A percentile compares a stretch with the other conserved stretches of the same genome.
These are phyloP conservation scores for Podaxis pistillaris DNA, from an alignment of 768 basidiomycete genomes.

Conservation along the genomic window DNA sequence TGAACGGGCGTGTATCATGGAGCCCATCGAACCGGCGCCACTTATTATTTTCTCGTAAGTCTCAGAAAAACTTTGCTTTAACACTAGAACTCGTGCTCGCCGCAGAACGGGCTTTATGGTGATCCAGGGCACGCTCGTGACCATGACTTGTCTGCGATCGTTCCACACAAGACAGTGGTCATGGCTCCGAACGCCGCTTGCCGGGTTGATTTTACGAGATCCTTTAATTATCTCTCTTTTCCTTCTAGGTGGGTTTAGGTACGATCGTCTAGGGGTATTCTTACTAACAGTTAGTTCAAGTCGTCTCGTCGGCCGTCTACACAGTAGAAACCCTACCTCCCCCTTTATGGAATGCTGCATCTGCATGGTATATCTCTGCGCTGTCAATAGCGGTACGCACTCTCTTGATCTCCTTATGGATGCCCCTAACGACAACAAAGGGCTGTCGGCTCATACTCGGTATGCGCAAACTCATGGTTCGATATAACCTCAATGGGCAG, in stretches of 20 bases:
- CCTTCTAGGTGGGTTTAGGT: constrained; percentile 2
- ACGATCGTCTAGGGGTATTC: no score
- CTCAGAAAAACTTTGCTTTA: background rate
- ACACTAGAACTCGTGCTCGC: background rate
- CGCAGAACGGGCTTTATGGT: background rate
- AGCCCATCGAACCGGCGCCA: background rate
- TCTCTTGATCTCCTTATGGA: background rate
- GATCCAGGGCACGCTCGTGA: constrained; percentile 2
- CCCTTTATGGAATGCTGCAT: constrained; percentile 13
- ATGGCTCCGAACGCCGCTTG: constrained; percentile 10
- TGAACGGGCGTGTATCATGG: background rate
- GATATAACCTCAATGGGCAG: background rate
- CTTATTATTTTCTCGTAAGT: constrained; percentile 11
- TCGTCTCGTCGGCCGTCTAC: constrained; percentile 13
- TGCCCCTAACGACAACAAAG: background rate
- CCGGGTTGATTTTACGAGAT: constrained; percentile 12
- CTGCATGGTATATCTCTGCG: constrained; percentile 18
- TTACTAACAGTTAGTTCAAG: background rate
- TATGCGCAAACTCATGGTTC: constrained; percentile 8
- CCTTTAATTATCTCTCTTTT: constrained; percentile 10
- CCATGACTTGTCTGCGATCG: constrained; percentile 4
- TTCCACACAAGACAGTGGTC: constrained; percentile 9
- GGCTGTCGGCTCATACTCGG: constrained; percentile 18
- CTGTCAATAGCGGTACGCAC: constrained; percentile 16
- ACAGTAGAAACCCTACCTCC: constrained; percentile 3